A percentile compares a stretch with the other conserved stretches of the same genome.
phyloP scores from a whole-genome alignment of 768 basidiomycete genomes.

The Termitomyces sp. region DNA sequence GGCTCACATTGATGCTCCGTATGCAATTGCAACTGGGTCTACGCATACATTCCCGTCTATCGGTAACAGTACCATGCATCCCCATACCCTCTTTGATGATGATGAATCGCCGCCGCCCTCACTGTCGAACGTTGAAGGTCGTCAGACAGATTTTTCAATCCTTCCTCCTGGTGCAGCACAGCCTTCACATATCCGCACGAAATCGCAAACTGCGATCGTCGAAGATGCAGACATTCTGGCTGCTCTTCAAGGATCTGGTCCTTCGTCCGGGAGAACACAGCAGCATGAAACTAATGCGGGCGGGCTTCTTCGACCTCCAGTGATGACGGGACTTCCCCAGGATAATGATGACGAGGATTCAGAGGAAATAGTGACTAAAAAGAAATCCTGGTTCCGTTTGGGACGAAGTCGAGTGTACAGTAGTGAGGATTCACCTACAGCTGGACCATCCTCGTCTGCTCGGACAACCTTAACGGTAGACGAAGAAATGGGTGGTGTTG shows the following conservation, averaged over 20 bases:
- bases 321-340: constrained; percentile 12
- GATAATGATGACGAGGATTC: constrained; percentile 39
- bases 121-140: constrained; percentile 40
- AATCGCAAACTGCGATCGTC: constrained; percentile 83
- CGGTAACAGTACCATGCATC: constrained; percentile 34
- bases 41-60: constrained; percentile 65
- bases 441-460: constrained; percentile 17
- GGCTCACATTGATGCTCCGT: constrained; percentile 81
- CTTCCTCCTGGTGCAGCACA: constrained; percentile 62
- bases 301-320: constrained; percentile 16
- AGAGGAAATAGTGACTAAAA: constrained; percentile 41
- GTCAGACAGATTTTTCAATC: constrained; percentile 25
- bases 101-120: constrained; percentile 46
- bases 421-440: constrained; percentile 39
- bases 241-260: constrained; percentile 4
- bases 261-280: constrained; percentile 7
- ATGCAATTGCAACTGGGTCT: constrained; percentile 63
- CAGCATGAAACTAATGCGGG: constrained; percentile 16
- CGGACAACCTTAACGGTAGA: constrained; percentile 23
- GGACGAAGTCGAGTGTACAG: constrained; percentile 56
- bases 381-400: constrained; percentile 68
- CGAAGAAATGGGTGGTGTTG: constrained; percentile 27
- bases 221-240: constrained; percentile 45
- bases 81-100: constrained; percentile 16
- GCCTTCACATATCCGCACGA: constrained; percentile 63